Conservation (phyloP, 345 rosid species). For the Trapa incisa region DNA sequence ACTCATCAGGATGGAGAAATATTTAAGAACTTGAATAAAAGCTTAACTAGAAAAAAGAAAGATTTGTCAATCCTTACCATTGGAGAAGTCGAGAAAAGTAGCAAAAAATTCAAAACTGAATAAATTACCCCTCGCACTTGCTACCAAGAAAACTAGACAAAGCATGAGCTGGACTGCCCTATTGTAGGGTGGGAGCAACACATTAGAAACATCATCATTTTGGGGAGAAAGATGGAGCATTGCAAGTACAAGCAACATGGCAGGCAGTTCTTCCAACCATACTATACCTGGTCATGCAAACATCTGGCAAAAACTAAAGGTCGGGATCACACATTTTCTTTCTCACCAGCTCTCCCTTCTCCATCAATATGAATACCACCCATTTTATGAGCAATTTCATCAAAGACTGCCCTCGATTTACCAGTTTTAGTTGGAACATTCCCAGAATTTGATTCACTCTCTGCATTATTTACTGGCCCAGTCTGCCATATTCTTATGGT, state of each 20-base stretch:
- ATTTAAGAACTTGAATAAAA: too few species aligned
- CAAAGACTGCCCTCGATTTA: conserved; percentile 17
- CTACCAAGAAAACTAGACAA: not conserved
- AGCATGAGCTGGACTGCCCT: not conserved
- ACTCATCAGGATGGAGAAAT: too few species aligned
- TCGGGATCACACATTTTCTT: conserved; percentile 9
- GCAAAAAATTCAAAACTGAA: not conserved
- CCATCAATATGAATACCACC: conserved; percentile 18
- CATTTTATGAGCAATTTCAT: conserved; percentile 18
- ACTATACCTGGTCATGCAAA: not conserved
- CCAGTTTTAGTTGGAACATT: conserved; percentile 15
- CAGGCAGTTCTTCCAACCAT: not conserved
- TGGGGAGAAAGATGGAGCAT: not conserved
- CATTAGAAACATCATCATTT: not conserved
- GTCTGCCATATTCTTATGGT: conserved; percentile 63
- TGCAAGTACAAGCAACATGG: not conserved
- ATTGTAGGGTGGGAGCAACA: not conserved
- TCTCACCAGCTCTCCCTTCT: conserved; percentile 18
- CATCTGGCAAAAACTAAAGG: not conserved
- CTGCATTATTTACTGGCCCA: conserved; percentile 21
- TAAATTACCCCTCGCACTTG: not conserved
- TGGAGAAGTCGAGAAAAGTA: not conserved
- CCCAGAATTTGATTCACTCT: conserved; percentile 16
- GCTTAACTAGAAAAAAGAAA: too few species aligned
- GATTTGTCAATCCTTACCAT: too few species aligned